These are phyloP conservation scores for Smittium culicis DNA, from an alignment of 371 early-diverging fungal genomes.

Conservation along the genomic window DNA sequence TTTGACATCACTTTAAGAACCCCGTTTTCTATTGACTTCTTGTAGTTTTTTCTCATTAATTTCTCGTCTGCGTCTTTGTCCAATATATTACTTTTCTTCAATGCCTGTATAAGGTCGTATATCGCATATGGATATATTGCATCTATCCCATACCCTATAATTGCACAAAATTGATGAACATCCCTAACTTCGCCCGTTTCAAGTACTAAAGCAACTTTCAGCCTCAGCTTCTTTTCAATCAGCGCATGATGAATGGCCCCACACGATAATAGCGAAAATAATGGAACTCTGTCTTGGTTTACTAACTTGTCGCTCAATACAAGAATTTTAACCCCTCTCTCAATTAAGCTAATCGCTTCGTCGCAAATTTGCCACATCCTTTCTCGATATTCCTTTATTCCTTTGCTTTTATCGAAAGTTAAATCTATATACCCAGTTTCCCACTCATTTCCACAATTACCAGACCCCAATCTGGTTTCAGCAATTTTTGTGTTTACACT, in stretches of 20 bases:
- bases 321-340: slow-evolving; percentile 57
- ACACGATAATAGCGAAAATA: slow-evolving; percentile 75
- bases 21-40: slow-evolving; percentile 78
- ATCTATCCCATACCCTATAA: slow-evolving; percentile 95
- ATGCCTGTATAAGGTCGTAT: slow-evolving; percentile 72
- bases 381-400: slow-evolving; percentile 54
- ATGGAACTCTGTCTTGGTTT: slow-evolving; percentile 56
- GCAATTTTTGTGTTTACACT: background rate
- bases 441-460: slow-evolving; percentile 47
- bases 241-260: slow-evolving; percentile 91
- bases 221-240: slow-evolving; percentile 72
- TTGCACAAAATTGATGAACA: slow-evolving; percentile 89
- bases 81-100: slow-evolving; percentile 53
- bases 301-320: slow-evolving; percentile 69
- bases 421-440: slow-evolving; percentile 69
- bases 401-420: slow-evolving; percentile 61
- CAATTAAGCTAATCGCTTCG: slow-evolving; percentile 64
- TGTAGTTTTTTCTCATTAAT: slow-evolving; percentile 60
- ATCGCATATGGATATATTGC: slow-evolving; percentile 89
- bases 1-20: slow-evolving; percentile 96
- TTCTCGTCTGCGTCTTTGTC: slow-evolving; percentile 32
- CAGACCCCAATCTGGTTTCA: background rate
- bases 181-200: slow-evolving; percentile 93
- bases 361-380: slow-evolving; percentile 73
- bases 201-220: slow-evolving; percentile 72